Base-by-base conservation (phyloP, 2,329 filamentous ascomycete genomes). In the Leptosphaerulina australis region DNA sequence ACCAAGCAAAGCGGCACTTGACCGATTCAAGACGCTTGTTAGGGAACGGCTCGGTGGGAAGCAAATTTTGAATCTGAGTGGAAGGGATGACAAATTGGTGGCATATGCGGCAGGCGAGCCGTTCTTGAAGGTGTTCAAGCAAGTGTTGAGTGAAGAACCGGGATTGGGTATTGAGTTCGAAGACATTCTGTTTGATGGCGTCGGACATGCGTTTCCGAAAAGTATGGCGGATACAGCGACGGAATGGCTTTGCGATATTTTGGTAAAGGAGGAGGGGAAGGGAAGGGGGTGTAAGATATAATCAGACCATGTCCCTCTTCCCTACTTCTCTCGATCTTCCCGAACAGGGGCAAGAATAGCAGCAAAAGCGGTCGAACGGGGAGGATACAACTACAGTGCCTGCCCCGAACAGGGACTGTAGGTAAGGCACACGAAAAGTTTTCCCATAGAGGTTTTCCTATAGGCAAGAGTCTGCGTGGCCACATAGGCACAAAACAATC, bases 31-130 rank as follows among this genome's bases (percentile, higher is more conserved):
- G 14, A 22, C 30, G 0, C 39, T 70, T 8, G 35, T 66, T 1
- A 54, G 85, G 0, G 77, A 83, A 3, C 76, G 74, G 1, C 63
- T 90, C 6, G 73, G 74, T 5, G 66, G 64, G 10, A 72, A 72
- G 38, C 45, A 45, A 7, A 70, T 72, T 1, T 46, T 72, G 18
- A 71, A 70, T 38, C 56, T 80, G 4, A 72, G 69, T 9, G 84
- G 83, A 1, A 91, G 90, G 76, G 81, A 76, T 0, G 90, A 94
- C 65, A 85, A 84, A 62, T 72, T 93, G 3, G 90, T 94, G 12
- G 88, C 90, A 11, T 88, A 89, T 60, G 72, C 74, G 18, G 81
- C 78, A 45, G 80, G 80, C 3, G 76, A 81, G 64, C 79, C 82
- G 0, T 88, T 93, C 54, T 55, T 89, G 17, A 70, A 78, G 0